These are phyloP conservation scores for Salix dunnii DNA, from an alignment of 345 rosid genomes.

Conservation along the genomic window DNA sequence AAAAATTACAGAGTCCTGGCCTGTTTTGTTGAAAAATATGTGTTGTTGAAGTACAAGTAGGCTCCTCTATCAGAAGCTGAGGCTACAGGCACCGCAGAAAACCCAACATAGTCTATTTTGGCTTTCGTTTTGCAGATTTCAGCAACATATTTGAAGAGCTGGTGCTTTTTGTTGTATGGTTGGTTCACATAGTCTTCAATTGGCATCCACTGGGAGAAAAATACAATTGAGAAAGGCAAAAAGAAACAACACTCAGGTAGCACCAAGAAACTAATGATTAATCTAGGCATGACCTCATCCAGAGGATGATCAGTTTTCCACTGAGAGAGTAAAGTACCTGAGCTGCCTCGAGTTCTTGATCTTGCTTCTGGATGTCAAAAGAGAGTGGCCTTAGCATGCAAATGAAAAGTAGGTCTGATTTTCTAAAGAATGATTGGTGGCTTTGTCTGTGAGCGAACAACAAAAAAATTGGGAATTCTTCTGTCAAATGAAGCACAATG, in stretches of 20 bases:
- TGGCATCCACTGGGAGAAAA: constrained; percentile 61
- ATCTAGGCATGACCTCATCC: background rate
- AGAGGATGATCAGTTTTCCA: background rate
- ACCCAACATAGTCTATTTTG: constrained; percentile 45
- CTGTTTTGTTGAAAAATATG: constrained; percentile 1
- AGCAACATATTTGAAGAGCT: constrained; percentile 48
- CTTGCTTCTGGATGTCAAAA: constrained; percentile 46
- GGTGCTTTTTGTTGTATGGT: constrained; percentile 39
- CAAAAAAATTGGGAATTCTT: background rate
- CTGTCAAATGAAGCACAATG: background rate
- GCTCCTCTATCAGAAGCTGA: constrained; percentile 46
- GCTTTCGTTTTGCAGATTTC: constrained; percentile 52
- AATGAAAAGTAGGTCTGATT: constrained; percentile 57
- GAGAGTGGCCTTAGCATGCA: constrained; percentile 49
- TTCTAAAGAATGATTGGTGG: constrained; percentile 48
- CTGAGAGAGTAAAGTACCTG: constrained; percentile 31
- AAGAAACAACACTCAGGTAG: background rate
- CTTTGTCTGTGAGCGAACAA: constrained; percentile 45
- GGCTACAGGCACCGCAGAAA: constrained; percentile 36
- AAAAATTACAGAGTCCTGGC: too few species aligned
- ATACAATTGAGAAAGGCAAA: background rate
- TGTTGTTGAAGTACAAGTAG: constrained; percentile 49
- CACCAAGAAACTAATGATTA: background rate
- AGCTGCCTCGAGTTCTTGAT: constrained; percentile 52
- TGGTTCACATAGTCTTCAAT: constrained; percentile 64